Conservation (phyloP, 176 grass and related monocot genomes). For the Musa acuminata region DNA sequence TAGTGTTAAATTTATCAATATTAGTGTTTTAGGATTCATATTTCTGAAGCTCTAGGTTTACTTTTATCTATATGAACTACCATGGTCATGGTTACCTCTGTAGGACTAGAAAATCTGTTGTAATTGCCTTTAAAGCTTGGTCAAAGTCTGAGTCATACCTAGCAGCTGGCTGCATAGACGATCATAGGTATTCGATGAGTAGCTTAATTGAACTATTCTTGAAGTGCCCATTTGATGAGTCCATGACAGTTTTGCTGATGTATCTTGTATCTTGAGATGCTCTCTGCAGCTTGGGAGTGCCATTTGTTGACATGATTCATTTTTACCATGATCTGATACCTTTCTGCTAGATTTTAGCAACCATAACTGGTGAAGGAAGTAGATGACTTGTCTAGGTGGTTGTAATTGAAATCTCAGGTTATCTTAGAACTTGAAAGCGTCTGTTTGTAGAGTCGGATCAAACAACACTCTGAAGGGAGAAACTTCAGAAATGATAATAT, state of each 20-base stretch:
- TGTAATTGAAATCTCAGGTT: too few relatives aligned
- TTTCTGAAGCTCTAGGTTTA: neutral
- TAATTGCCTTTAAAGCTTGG: neutral
- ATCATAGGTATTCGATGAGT: neutral
- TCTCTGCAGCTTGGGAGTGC: too few relatives aligned
- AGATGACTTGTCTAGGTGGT: too few relatives aligned
- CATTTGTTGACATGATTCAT: too few relatives aligned
- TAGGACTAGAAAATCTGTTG: neutral
- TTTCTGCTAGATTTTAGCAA: too few relatives aligned
- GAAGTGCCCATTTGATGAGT: too few relatives aligned
- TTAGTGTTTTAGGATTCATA: neutral
- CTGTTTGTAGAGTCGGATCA: too few relatives aligned
- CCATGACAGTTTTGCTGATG: neutral
- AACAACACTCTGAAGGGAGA: too few relatives aligned
- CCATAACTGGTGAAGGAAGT: too few relatives aligned
- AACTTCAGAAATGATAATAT: too few relatives aligned
- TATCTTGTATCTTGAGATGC: neutral
- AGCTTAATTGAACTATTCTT: neutral
- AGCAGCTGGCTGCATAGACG: neutral
- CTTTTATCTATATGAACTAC: neutral
- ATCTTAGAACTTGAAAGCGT: too few relatives aligned
- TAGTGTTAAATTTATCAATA: neutral
- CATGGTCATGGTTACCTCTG: neutral
- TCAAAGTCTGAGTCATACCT: neutral
- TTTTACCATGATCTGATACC: too few relatives aligned